phyloP scores from a whole-genome alignment of 257 asterid genomes.

The Thymus mandschuricus region DNA sequence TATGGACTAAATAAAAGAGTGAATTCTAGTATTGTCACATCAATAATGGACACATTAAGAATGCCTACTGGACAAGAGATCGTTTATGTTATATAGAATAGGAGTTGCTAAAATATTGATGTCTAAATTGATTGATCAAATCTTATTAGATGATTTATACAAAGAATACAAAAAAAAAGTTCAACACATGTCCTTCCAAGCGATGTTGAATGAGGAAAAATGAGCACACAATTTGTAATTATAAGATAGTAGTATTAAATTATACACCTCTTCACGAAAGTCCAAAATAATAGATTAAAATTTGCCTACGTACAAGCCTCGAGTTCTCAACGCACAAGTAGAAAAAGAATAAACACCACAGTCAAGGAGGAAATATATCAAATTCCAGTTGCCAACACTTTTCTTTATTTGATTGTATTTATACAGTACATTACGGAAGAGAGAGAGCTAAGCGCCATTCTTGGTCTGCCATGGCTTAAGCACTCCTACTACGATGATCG shows the following conservation, averaged over 20 bases:
- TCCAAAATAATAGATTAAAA: conserved; percentile 16
- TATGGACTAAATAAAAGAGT: too few relatives aligned
- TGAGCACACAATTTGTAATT: neutral
- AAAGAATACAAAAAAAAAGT: neutral
- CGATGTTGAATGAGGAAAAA: neutral
- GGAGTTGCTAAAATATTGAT: too few relatives aligned
- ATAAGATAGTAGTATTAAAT: neutral
- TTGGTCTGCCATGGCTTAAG: conserved; percentile 66
- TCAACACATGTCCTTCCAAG: neutral
- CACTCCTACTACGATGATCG: conserved; percentile 76
- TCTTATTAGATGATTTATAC: too few relatives aligned
- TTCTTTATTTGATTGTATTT: conserved; percentile 17
- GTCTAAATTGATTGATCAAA: too few relatives aligned
- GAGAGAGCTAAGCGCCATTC: too few relatives aligned
- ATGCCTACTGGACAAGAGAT: too few relatives aligned
- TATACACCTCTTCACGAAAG: conserved; percentile 25
- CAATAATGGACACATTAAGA: too few relatives aligned
- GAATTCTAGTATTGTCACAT: too few relatives aligned
- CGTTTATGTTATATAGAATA: too few relatives aligned
- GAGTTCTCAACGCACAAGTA: conserved; percentile 24
- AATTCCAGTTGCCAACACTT: conserved; percentile 10
- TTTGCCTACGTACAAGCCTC: neutral
- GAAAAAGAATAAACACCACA: conserved; percentile 33
- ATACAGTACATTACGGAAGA: conserved; percentile 42
- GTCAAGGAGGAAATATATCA: conserved; percentile 12